Evolutionary conservation across 129 eudicot genomes (phyloP), one percentile per base, ranked within the genome.

Genomic region (Pittosporum tobira): DNA sequence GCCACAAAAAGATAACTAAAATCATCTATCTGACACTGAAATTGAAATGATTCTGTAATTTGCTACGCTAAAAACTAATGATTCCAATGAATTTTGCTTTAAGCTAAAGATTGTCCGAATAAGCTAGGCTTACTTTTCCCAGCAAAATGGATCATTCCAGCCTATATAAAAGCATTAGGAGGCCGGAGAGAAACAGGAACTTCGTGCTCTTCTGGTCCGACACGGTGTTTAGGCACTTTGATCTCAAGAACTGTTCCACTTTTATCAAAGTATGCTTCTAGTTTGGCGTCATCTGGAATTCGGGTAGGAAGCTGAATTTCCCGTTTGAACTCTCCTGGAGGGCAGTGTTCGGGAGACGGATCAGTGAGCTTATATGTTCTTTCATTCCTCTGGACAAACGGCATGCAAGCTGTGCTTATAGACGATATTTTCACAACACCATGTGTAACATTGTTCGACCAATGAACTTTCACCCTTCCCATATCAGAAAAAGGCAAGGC

Each of bases 191-290:
- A 85, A 31, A 85, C 80, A 31, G 71, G 78, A 43, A 85, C 95
- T 73, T 85, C 95, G 5, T 85, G 95, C 69, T 85, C 95, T 61
- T 81, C 95, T 6, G 89, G 86, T 46, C 89, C 95, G 3, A 64
- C 83, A 18, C 89, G 81, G 29, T 79, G 95, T 51, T 85, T 85
- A 8, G 95, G 95, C 61, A 85, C 95, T 42, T 78, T 67, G 20
- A 85, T 68, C 69, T 85, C 95, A 20, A 85, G 89, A 59, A 75
- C 62, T 1, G 89, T 78, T 36, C 95, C 89, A 10, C 75, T 78
- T 10, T 73, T 79, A 51, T 85, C 95, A 44, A 84, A 78, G 28
- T 73, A 81, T 6, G 95, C 95, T 82, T 85, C 95, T 12, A 85
- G 70, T 55, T 76, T 76, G 16, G 95, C 95, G 65, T 85, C 89